Evolutionary conservation across 768 basidiomycete genomes (phyloP).

Genomic region (Serpula lacrymans): DNA sequence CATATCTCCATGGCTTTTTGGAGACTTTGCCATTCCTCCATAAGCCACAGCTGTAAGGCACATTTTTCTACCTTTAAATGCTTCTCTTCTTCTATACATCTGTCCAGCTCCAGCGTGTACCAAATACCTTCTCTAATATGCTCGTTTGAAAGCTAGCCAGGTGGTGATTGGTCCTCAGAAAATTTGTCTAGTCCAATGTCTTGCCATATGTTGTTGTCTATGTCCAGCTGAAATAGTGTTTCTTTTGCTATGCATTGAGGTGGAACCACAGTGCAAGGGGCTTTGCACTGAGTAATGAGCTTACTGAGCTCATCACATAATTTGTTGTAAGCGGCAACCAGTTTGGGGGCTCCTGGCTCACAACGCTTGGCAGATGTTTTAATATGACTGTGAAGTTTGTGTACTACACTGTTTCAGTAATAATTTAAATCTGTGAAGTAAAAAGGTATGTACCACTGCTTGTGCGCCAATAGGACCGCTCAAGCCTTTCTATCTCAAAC

Average conservation of each 20-base stretch:
- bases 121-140: conserved; percentile 7
- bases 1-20: neutral
- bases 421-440: neutral
- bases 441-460: conserved; percentile 15
- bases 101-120: conserved; percentile 4
- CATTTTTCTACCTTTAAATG: conserved; percentile 3
- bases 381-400: conserved; percentile 24
- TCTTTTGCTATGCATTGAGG: conserved; percentile 19
- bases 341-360: conserved; percentile 22
- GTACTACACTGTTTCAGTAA: conserved; percentile 12
- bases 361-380: conserved; percentile 19
- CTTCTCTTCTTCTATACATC: conserved; percentile 9
- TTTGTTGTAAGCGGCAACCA: conserved; percentile 25
- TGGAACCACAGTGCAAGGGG: conserved; percentile 19
- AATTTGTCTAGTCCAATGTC: conserved; percentile 27
- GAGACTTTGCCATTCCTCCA: neutral
- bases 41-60: conserved; percentile 7
- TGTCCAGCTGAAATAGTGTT: conserved; percentile 28
- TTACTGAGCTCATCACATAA: conserved; percentile 18
- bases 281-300: conserved; percentile 15
- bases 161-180: conserved; percentile 4
- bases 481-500: conserved; percentile 15
- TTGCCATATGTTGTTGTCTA: conserved; percentile 35
- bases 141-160: conserved; percentile 8
- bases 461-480: conserved; percentile 11